Evolutionary conservation across 2,329 filamentous ascomycete genomes (phyloP).

Genomic region (Septoria linicola): DNA sequence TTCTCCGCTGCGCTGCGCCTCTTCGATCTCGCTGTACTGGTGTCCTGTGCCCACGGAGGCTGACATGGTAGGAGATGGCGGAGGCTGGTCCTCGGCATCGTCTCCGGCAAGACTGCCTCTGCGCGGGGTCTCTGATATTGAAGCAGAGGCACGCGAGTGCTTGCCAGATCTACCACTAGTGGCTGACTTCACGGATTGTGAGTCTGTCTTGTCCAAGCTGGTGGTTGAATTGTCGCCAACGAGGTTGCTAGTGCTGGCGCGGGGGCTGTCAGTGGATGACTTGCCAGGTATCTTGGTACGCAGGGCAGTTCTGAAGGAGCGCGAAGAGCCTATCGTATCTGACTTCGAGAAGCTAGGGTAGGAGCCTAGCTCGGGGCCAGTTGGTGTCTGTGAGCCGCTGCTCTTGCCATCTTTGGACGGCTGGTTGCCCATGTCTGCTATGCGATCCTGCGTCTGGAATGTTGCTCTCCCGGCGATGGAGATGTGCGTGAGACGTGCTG

Average conservation of each 20-base stretch:
- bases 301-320: slow-evolving; percentile 77
- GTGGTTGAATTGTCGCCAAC: slow-evolving; percentile 50
- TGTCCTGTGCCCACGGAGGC: slow-evolving; percentile 69
- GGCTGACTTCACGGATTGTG: slow-evolving; percentile 70
- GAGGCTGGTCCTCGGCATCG: slow-evolving; percentile 48
- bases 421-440: slow-evolving; percentile 68
- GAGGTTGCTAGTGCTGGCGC: slow-evolving; percentile 66
- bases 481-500: too few relatives aligned
- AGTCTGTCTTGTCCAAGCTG: slow-evolving; percentile 66
- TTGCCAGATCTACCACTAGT: slow-evolving; percentile 52
- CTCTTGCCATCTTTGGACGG: slow-evolving; percentile 54
- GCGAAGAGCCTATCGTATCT: slow-evolving; percentile 87
- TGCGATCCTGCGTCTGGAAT: neutral
- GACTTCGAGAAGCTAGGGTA: slow-evolving; percentile 90
- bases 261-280: slow-evolving; percentile 70
- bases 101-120: slow-evolving; percentile 29
- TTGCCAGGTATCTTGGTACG: slow-evolving; percentile 83
- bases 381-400: slow-evolving; percentile 46
- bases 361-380: slow-evolving; percentile 67
- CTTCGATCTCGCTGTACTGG: slow-evolving; percentile 65
- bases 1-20: slow-evolving; percentile 81
- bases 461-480: neutral
- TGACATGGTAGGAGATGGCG: slow-evolving; percentile 85
- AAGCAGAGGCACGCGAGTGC: slow-evolving; percentile 27
- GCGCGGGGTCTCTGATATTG: slow-evolving; percentile 40